Evolutionary conservation across 306 rosid genomes (phyloP), one percentile per base, ranked within the genome.

Genomic region (Pueraria montana): DNA sequence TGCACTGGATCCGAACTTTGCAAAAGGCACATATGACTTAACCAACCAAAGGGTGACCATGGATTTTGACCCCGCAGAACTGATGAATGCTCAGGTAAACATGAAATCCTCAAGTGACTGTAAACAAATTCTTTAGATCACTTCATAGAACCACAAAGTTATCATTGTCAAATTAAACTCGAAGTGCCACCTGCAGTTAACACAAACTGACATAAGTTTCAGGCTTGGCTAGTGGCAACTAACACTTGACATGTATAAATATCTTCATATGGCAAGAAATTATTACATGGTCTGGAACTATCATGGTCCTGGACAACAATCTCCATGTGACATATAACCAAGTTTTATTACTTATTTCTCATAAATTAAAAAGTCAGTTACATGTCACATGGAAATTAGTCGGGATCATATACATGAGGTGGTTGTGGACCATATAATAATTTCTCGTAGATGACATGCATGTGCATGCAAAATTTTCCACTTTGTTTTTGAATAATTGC

Each of bases 1-100:
- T 88, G 94, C 94, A 12, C 23, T 96, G 17, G 99, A 96, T 84
- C 87, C 98, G 23, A 43, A 87, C 11, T 96, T 92, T 81, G 99
- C 98, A 26, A 91, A 81, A 74, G 86, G 84, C 32, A 84, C 92
- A 20, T 87, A 88, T 56, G 87, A 90, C 52, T 36, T 84, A 14
- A 27, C 88, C 16, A 91, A 48, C 52, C 86, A 72, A 75, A 86
- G 64, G 78, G 62, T 84, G 61, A 64, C 87, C 16, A 76, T 83
- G 85, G 84, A 78, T 82, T 80, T 80, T 43, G 79, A 81, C 55
- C 78, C 80, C 1, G 78, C 69, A 16, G 88, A 83, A 84, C 61
- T 58, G 5, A 3, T 71, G 30, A 85, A 84, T 26, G 11, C 80
- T 43, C 81, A 40, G 90, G 98, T 92, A 86, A 79, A 30, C 23